Conservation (phyloP, 208 protist species). For the Herpetomonas samuelpessoai region DNA sequence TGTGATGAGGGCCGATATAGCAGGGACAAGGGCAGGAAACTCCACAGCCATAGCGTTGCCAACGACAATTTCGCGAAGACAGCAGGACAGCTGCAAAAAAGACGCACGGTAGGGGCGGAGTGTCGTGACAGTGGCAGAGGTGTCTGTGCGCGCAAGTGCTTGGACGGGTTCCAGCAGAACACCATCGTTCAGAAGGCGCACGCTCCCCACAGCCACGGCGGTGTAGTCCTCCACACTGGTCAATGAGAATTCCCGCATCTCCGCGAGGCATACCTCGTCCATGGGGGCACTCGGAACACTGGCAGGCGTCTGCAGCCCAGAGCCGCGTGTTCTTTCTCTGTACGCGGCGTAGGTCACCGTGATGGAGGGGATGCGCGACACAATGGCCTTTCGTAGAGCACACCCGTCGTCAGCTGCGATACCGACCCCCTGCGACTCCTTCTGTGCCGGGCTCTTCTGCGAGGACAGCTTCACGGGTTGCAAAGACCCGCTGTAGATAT, state of each 20-base stretch:
- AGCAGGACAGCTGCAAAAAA: constrained; percentile 32
- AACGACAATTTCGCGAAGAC: constrained; percentile 22
- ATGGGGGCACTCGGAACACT: background rate
- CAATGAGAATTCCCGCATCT: background rate
- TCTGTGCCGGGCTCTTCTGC: background rate
- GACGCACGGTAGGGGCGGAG: constrained; percentile 38
- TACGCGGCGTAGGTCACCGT: background rate
- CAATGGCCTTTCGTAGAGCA: background rate
- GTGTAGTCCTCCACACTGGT: background rate
- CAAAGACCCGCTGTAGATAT: constrained; percentile 6
- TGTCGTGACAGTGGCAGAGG: constrained; percentile 13
- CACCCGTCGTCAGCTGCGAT: background rate
- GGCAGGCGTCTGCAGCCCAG: background rate
- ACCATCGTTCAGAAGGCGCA: constrained; percentile 12
- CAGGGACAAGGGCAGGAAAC: constrained; percentile 10
- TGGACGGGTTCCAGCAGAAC: constrained; percentile 20
- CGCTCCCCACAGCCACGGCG: constrained; percentile 7
- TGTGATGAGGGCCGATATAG: constrained; percentile 8
- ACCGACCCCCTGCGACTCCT: background rate
- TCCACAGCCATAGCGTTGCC: constrained; percentile 15
- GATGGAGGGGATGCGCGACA: background rate
- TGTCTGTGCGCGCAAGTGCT: constrained; percentile 10
- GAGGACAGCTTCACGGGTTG: background rate
- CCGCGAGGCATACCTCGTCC: constrained; percentile 3
- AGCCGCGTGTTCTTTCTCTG: background rate